A percentile compares a stretch with the other conserved stretches of the same genome.
phyloP scores from a whole-genome alignment of 768 basidiomycete species.

The Hericium rajendrae region DNA sequence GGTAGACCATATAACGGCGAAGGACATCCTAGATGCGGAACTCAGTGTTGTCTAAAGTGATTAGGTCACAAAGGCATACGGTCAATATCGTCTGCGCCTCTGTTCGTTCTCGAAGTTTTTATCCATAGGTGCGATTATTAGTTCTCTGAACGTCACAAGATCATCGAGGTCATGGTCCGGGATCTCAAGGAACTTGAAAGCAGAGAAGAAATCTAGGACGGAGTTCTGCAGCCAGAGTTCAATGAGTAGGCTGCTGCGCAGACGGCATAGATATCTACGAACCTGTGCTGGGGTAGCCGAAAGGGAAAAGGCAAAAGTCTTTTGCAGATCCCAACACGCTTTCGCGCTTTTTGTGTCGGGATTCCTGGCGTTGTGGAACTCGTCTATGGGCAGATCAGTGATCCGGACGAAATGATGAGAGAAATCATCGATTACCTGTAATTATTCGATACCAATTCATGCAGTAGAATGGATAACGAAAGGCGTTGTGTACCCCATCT shows the following conservation, averaged over 20 bases:
- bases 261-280: background rate
- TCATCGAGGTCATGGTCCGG: background rate
- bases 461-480: background rate
- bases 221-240: background rate
- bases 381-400: background rate
- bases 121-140: background rate
- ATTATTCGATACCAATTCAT: background rate
- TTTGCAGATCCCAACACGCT: background rate
- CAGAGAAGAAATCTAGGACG: background rate
- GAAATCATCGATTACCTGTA: background rate
- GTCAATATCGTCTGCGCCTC: background rate
- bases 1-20: background rate
- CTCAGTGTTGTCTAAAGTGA: background rate
- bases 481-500: background rate
- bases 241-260: background rate
- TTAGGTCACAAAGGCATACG: background rate
- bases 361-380: background rate
- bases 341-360: background rate
- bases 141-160: background rate
- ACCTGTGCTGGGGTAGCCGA: background rate
- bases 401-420: background rate
- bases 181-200: background rate
- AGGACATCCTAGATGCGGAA: background rate
- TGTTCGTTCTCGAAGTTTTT: background rate
- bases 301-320: background rate